Percentiles rank a stretch among this genome's conserved stretches.
These are phyloP conservation scores for Leptographium flavum DNA, from an alignment of 2,329 filamentous ascomycete genomes.

Conservation along the genomic window DNA sequence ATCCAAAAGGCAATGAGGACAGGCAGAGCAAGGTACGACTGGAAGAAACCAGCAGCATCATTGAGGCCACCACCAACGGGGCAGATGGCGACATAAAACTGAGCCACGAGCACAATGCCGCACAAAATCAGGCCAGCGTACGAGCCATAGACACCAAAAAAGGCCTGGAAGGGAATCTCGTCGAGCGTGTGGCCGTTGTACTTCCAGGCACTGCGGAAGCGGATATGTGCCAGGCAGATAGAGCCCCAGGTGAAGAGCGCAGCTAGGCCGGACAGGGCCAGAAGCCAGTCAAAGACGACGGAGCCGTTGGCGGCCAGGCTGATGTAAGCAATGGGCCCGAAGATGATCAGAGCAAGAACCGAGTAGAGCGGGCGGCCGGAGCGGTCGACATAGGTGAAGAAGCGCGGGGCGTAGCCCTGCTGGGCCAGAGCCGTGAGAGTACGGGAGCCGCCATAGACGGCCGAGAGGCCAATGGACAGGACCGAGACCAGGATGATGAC, in stretches of 20 bases:
- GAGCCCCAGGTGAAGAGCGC: constrained; percentile 57
- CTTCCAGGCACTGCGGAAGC: constrained; percentile 51
- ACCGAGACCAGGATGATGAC: constrained; percentile 44
- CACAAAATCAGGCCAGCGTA: constrained; percentile 48
- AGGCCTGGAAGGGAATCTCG: constrained; percentile 52
- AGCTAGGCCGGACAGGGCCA: constrained; percentile 48
- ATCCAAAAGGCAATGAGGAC: constrained; percentile 39
- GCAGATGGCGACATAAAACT: constrained; percentile 31
- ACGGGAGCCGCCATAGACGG: constrained; percentile 44
- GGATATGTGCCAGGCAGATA: constrained; percentile 54
- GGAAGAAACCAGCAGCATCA: constrained; percentile 33
- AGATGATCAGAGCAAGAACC: constrained; percentile 29
- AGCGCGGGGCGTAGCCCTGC: constrained; percentile 41
- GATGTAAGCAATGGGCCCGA: constrained; percentile 36
- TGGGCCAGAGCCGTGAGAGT: constrained; percentile 45
- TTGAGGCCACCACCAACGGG: constrained; percentile 17
- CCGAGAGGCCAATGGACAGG: constrained; percentile 42
- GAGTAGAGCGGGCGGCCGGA: constrained; percentile 40
- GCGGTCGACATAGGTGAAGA: constrained; percentile 43
- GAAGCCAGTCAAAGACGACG: constrained; percentile 50
- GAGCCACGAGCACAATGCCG: constrained; percentile 39
- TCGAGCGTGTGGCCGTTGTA: constrained; percentile 46
- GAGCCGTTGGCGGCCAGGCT: constrained; percentile 28
- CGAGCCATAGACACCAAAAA: constrained; percentile 48
- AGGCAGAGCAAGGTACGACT: constrained; percentile 37